A percentile compares a stretch with the other conserved stretches of the same genome.
phyloP scores from a whole-genome alignment of 352 stramenopile genomes.

The Pythium plurisporium region DNA sequence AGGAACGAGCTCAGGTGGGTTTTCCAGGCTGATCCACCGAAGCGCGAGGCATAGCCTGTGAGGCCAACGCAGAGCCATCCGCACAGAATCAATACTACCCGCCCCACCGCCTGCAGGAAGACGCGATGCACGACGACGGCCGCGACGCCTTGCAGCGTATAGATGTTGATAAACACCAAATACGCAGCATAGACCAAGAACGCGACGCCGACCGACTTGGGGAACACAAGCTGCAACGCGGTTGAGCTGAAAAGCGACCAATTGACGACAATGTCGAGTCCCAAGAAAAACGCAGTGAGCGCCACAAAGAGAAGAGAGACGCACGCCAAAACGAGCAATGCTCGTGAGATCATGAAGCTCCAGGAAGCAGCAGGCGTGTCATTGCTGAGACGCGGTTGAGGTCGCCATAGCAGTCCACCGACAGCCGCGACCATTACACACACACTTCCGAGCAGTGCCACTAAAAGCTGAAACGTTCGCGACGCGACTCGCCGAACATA shows the following conservation, averaged over 20 bases:
- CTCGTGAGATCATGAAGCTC: background rate
- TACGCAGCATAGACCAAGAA: slow-evolving; percentile 21
- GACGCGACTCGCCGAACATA: slow-evolving; percentile 11
- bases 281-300: slow-evolving; percentile 22
- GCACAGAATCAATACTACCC: slow-evolving; percentile 10
- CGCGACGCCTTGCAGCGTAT: slow-evolving; percentile 16
- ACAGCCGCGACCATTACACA: slow-evolving; percentile 1
- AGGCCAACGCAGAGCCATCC: slow-evolving; percentile 22
- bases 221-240: slow-evolving; percentile 31
- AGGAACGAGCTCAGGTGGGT: slow-evolving; percentile 12
- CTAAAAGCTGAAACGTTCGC: slow-evolving; percentile 14
- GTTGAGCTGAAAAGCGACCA: slow-evolving; percentile 34
- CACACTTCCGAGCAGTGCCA: slow-evolving; percentile 1
- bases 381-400: background rate
- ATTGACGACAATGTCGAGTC: slow-evolving; percentile 26
- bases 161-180: slow-evolving; percentile 17
- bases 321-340: background rate
- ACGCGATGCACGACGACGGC: slow-evolving; percentile 13
- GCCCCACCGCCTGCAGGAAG: slow-evolving; percentile 16
- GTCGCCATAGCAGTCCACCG: slow-evolving; percentile 15
- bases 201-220: slow-evolving; percentile 22
- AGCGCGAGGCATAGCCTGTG: slow-evolving; percentile 11
- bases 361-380: background rate
- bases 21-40: background rate
- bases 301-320: slow-evolving; percentile 8